Evolutionary conservation across 352 stramenopile species (phyloP), one percentile per base, ranked within the genome.

Genomic region (Phytophthora pseudosyringae): DNA sequence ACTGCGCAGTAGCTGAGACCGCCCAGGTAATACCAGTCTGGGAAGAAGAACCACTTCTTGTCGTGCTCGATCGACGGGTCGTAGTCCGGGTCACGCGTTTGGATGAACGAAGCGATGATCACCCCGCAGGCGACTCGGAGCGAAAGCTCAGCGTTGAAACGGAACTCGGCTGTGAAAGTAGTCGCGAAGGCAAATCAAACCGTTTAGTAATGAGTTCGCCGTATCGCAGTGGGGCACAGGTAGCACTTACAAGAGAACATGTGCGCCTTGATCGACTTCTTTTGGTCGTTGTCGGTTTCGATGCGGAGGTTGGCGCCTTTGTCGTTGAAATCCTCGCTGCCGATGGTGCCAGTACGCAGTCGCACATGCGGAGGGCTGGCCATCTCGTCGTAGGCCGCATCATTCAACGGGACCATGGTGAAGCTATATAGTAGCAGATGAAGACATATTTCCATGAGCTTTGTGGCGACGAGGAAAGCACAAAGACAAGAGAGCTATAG

Each of bases 11-110:
- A 94, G 58, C 62, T 64, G 5, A 92, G 59, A 59, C 79, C 79
- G 12, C 79, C 79, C 7, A 89, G 66, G 39, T 83, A 88, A 64
- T 51, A 88, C 78, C 32, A 92, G 9, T 81, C 55, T 0, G 85
- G 85, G 32, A 93, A 94, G 25, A 94, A 66, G 12, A 78, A 68
- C 85, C 85, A 94, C 48, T 89, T 85, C 59, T 92, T 91, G 44
- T 69, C 68, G 40, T 88, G 55, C 13, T 75, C 57, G 33, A 64
- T 62, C 29, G 61, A 64, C 4, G 78, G 58, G 18, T 86, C 63
- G 58, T 89, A 86, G 32, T 78, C 46, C 12, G 64, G 60, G 50
- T 89, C 69, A 9, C 78, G 72, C 16, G 78, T 91, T 61, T 92
- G 83, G 18, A 94, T 86, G 31, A 79, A 63, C 13, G 86, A 91